Evolutionary conservation across 441 rosid species (phyloP).

Genomic region (Pelargonium australe): DNA sequence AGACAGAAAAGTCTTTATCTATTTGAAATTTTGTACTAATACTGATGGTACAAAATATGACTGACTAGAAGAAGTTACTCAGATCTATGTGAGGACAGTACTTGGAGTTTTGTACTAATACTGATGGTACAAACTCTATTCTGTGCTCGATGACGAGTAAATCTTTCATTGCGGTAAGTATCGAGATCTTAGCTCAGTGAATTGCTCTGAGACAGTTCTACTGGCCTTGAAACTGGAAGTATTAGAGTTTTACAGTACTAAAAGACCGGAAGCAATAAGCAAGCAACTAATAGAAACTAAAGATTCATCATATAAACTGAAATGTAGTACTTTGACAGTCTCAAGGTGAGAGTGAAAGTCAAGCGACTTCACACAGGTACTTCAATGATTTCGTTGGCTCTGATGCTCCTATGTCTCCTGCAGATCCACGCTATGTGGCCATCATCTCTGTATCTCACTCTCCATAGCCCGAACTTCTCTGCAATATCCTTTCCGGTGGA

Average conservation of each 20-base stretch:
- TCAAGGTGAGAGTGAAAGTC: neutral
- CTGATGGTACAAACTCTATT: no score
- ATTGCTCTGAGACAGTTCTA: neutral
- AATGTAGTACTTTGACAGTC: no score
- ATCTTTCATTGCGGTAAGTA: no score
- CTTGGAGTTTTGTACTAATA: no score
- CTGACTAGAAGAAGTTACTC: no score
- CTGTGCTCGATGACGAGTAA: no score
- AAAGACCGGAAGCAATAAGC: neutral
- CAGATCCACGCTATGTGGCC: conserved; percentile 95
- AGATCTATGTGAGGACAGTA: no score
- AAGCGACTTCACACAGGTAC: conserved; percentile 50
- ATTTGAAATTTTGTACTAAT: no score
- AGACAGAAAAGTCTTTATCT: no score
- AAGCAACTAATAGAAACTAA: neutral
- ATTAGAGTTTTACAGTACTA: neutral
- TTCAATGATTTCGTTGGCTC: conserved; percentile 73
- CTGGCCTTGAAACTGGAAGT: no score
- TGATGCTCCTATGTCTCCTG: conserved; percentile 66
- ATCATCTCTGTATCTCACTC: conserved; percentile 76
- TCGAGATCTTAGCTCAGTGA: neutral
- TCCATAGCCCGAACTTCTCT: conserved; percentile 85
- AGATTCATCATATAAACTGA: no score
- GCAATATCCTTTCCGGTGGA: conserved; percentile 79
- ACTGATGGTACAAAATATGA: no score